phyloP scores from a whole-genome alignment of 768 basidiomycete species.

The Termitomyces sp. region DNA sequence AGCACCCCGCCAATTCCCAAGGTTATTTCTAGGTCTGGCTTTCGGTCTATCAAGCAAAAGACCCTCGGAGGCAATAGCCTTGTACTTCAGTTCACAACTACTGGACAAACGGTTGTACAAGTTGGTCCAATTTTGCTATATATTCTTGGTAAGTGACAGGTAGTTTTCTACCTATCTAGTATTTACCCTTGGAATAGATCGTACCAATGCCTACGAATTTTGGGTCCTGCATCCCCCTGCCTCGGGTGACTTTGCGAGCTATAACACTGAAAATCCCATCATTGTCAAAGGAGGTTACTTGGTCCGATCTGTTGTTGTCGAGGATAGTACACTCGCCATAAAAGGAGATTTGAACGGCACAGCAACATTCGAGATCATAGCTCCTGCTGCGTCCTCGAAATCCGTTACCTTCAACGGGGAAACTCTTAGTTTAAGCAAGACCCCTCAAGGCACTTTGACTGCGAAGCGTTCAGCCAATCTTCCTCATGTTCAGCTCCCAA shows the following conservation, averaged over 20 bases:
- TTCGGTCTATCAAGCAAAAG: conserved; percentile 35
- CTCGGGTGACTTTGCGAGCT: conserved; percentile 31
- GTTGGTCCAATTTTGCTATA: conserved; percentile 40
- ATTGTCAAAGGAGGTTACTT: conserved; percentile 49
- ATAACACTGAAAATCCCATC: conserved; percentile 38
- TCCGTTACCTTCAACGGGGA: conserved; percentile 41
- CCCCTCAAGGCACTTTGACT: conserved; percentile 39
- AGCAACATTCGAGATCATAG: conserved; percentile 43
- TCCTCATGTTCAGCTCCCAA: conserved; percentile 31
- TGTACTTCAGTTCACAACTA: conserved; percentile 41
- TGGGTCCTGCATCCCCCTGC: conserved; percentile 46
- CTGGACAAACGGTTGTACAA: conserved; percentile 43
- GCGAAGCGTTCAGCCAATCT: conserved; percentile 26
- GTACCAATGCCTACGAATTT: conserved; percentile 45
- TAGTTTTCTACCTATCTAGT: not conserved
- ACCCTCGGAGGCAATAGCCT: conserved; percentile 30
- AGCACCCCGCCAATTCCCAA: conserved; percentile 23
- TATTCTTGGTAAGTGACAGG: conserved; percentile 34
- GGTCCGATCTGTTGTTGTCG: conserved; percentile 34
- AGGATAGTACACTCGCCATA: conserved; percentile 35
- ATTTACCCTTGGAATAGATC: conserved; percentile 29
- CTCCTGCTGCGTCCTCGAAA: conserved; percentile 35
- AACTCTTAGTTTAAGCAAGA: conserved; percentile 27
- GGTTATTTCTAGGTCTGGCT: conserved; percentile 32
- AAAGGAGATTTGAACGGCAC: conserved; percentile 43